These are phyloP conservation scores for Cyberlindnera mrakii DNA, from an alignment of 805 yeast species.

Conservation along the genomic window DNA sequence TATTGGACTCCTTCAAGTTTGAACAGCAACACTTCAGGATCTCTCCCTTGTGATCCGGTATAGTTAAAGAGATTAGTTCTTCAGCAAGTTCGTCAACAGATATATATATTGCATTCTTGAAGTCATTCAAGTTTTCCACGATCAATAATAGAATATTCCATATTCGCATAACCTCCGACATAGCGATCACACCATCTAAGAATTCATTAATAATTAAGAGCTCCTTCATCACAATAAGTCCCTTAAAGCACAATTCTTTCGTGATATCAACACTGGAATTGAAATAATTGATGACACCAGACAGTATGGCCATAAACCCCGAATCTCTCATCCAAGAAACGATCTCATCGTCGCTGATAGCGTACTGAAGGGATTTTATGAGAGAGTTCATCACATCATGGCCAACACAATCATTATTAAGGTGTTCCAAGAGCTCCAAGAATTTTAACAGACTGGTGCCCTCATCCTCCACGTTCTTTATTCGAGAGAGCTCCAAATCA, in stretches of 20 bases:
- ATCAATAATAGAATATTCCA: conserved; percentile 20
- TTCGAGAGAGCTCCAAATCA: conserved; percentile 14
- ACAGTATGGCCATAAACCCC: conserved; percentile 14
- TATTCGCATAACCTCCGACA: conserved; percentile 6
- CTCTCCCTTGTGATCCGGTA: conserved; percentile 2
- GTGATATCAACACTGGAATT: conserved; percentile 19
- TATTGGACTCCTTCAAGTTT: conserved; percentile 7
- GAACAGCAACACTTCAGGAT: conserved; percentile 13
- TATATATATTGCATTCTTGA: conserved; percentile 19
- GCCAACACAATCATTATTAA: conserved; percentile 12
- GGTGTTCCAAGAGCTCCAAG: conserved; percentile 2
- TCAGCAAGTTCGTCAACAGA: conserved; percentile 23
- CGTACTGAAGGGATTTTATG: conserved; percentile 15
- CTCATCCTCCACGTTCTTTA: conserved; percentile 3
- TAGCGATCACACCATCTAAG: conserved; percentile 5
- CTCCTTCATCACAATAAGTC: conserved; percentile 20
- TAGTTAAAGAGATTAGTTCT: conserved; percentile 12
- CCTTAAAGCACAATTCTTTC: conserved; percentile 20
- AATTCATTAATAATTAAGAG: conserved; percentile 15
- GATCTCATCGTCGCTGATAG: conserved; percentile 7
- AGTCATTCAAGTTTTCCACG: conserved; percentile 20
- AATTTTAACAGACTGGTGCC: conserved; percentile 11
- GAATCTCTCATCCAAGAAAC: conserved; percentile 14
- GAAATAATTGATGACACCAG: conserved; percentile 16
- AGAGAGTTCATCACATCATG: conserved; percentile 11